Evolutionary conservation across 176 grass and related monocot species (phyloP).

Genomic region (Canna indica): DNA sequence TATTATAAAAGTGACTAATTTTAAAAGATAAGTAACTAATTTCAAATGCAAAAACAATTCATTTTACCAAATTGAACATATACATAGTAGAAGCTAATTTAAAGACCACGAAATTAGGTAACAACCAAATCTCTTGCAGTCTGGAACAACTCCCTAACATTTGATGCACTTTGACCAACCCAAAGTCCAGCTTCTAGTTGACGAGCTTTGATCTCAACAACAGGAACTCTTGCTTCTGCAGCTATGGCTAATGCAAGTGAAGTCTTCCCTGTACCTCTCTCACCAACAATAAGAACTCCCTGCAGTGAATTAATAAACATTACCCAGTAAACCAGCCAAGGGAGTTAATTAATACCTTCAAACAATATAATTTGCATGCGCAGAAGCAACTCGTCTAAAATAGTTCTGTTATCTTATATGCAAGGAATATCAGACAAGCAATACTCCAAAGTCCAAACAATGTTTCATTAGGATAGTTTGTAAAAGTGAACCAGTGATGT

Average conservation of each 20-base stretch:
- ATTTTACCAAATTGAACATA: not conserved
- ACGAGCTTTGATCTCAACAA: slow-evolving; percentile 28
- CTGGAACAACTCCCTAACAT: slow-evolving; percentile 29
- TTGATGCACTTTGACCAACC: slow-evolving; percentile 33
- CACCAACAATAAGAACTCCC: slow-evolving; percentile 32
- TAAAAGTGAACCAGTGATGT: not conserved
- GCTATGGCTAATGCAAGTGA: slow-evolving; percentile 33
- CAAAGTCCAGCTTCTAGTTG: slow-evolving; percentile 29
- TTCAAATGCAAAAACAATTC: not conserved
- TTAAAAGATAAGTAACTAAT: not conserved
- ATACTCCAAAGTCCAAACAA: not conserved
- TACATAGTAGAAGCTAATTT: not conserved
- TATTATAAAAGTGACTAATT: too few relatives aligned
- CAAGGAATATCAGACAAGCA: not conserved
- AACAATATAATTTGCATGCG: not conserved
- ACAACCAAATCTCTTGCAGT: slow-evolving; percentile 28
- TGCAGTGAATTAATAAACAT: not conserved
- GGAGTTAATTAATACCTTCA: not conserved
- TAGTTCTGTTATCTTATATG: not conserved
- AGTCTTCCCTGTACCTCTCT: slow-evolving; percentile 32
- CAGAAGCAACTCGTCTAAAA: not conserved
- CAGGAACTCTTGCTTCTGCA: slow-evolving; percentile 32
- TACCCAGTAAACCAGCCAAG: not conserved
- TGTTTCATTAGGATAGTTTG: not conserved
- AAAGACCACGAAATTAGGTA: not conserved